Conservation (phyloP, 140 eudicot genomes). For the Erigeron philadelphicus region DNA sequence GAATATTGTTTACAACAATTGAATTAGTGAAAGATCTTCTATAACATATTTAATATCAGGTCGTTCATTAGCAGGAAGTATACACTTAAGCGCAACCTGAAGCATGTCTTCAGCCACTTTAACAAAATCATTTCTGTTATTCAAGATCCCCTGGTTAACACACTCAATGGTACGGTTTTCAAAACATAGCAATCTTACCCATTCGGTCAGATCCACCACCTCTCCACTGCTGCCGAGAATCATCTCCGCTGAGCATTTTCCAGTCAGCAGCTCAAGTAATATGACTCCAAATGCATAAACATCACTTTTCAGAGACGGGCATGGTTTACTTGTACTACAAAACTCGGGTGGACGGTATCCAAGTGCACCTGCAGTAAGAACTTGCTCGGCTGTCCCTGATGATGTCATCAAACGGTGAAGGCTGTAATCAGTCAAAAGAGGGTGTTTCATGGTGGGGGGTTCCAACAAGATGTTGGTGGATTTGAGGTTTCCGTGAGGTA, state of each 20-base stretch:
- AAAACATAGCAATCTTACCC: conserved; percentile 56
- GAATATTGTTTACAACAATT: background rate
- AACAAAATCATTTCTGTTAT: conserved; percentile 11
- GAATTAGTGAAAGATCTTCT: conserved; percentile 39
- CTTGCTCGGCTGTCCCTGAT: conserved; percentile 80
- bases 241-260: conserved; percentile 54
- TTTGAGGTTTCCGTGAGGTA: conserved; percentile 87
- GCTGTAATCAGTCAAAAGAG: conserved; percentile 63
- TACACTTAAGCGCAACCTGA: conserved; percentile 61
- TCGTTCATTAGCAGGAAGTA: conserved; percentile 77
- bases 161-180: conserved; percentile 53
- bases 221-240: conserved; percentile 47
- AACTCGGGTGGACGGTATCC: conserved; percentile 88
- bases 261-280: conserved; percentile 66
- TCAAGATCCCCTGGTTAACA: conserved; percentile 35
- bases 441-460: conserved; percentile 40
- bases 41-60: conserved; percentile 61
- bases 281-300: conserved; percentile 85
- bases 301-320: conserved; percentile 81
- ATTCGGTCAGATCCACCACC: conserved; percentile 62
- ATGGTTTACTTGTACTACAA: conserved; percentile 70
- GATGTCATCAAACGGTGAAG: conserved; percentile 81
- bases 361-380: conserved; percentile 68
- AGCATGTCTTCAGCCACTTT: conserved; percentile 50
- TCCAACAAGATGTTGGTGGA: conserved; percentile 69